Base-by-base conservation (phyloP, 352 stramenopile genomes). In the Phytophthora niederhauseri region DNA sequence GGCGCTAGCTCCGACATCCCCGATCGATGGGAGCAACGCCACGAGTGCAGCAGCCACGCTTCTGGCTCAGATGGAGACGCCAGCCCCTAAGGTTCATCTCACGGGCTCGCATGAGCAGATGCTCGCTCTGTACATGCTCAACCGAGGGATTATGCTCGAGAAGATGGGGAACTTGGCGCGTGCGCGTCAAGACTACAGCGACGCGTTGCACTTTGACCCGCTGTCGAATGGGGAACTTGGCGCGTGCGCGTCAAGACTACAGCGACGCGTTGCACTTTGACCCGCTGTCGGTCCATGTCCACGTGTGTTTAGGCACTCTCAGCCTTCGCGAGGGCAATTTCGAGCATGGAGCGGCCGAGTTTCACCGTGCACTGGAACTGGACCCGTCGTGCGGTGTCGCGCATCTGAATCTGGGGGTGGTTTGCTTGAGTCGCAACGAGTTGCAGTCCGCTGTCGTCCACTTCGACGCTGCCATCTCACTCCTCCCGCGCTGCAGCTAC, bases 71-170 rank as follows among this genome's bases (percentile, higher is more conserved):
- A 67, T 60, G 51, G 62, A 75, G 38, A 31, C 31, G 17, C 52
- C 48, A 28, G 55, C 56, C 45, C 59, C 53, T 2, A 59, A 73
- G 19, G 57, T 73, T 15, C 56, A 61, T 36, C 65, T 91, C 26
- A 86, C 72, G 2, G 82, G 80, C 1, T 87, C 84, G 3, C 68
- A 81, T 48, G 89, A 91, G 70, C 85, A 93, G 64, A 73, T 77
- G 17, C 71, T 94, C 9, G 76, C 84, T 50, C 63, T 92, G 50
- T 92, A 92, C 64, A 81, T 94, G 73, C 61, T 87, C 41, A 92
- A 94, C 51, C 84, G 82, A 11, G 86, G 86, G 6, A 80, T 92
- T 46, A 64, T 92, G 50, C 77, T 90, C 14, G 82, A 94, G 59
- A 85, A 79, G 3, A 59, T 85, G 31, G 72, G 75, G 4, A 36